These are phyloP conservation scores for Dictyostelium brefeldianum DNA, from an alignment of 78 protist species.

Conservation along the genomic window DNA sequence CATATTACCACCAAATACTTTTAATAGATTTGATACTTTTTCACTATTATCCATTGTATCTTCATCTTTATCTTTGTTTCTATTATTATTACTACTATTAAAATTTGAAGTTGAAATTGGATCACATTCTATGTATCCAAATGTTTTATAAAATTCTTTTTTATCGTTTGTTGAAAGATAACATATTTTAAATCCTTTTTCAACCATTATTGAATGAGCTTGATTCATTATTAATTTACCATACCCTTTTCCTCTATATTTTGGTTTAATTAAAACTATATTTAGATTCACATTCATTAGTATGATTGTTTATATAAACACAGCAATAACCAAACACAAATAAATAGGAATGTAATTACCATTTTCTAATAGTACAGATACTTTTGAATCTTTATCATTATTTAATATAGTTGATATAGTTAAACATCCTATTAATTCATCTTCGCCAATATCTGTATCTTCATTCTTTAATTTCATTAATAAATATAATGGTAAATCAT, in stretches of 20 bases:
- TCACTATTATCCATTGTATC: background rate
- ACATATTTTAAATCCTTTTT: background rate
- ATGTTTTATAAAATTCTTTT: conserved; percentile 25
- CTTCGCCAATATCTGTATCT: background rate
- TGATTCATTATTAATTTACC: conserved; percentile 17
- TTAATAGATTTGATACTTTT: conserved; percentile 18
- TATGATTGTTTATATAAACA: too few species aligned
- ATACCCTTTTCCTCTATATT: conserved; percentile 34
- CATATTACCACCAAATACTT: conserved; percentile 26
- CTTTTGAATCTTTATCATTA: conserved; percentile 11
- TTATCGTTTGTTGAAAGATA: conserved; percentile 28
- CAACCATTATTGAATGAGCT: background rate
- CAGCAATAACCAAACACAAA: too few species aligned
- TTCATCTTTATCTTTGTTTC: background rate
- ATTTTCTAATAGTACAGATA: conserved; percentile 14
- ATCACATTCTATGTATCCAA: conserved; percentile 22
- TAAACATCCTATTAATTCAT: conserved; percentile 1
- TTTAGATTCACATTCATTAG: too few species aligned
- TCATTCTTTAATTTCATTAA: conserved; percentile 11
- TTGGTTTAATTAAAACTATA: conserved; percentile 2
- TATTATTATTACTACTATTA: too few species aligned
- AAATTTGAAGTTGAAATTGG: background rate
- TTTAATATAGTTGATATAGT: background rate
- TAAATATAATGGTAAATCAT: conserved; percentile 9
- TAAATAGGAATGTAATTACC: background rate